Conservation (phyloP, 495 filamentous ascomycete genomes). For the Articulospora tetracladia region DNA sequence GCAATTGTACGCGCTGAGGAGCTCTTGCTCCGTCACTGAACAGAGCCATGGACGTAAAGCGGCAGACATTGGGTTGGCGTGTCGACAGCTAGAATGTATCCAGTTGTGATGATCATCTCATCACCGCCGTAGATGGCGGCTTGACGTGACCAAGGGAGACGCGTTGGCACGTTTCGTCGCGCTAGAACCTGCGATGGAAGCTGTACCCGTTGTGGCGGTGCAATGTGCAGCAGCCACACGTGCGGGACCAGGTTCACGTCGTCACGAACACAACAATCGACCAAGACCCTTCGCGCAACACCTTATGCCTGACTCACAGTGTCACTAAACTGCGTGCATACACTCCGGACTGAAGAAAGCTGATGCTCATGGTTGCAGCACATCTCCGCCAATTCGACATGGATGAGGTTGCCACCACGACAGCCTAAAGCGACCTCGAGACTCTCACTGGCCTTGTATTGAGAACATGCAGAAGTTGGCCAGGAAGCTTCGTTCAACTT, state of each 20-base stretch:
- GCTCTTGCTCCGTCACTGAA: slow-evolving; percentile 2
- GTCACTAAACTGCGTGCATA: neutral
- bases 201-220: neutral
- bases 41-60: slow-evolving; percentile 17
- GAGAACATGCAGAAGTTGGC: neutral
- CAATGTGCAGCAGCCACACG: neutral
- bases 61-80: slow-evolving; percentile 7
- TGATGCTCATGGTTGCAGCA: neutral
- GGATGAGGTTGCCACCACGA: neutral
- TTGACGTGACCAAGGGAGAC: neutral
- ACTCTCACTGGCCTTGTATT: neutral
- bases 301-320: neutral
- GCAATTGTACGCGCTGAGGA: neutral
- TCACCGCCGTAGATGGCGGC: neutral
- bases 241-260: neutral
- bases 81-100: neutral
- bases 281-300: neutral
- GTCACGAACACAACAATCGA: neutral
- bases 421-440: neutral
- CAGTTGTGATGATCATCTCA: neutral
- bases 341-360: neutral
- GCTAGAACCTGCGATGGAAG: neutral
- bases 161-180: neutral
- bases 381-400: neutral
- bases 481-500: neutral